phyloP scores from a whole-genome alignment of 352 stramenopile species.

The Phytophthora chlamydospora region DNA sequence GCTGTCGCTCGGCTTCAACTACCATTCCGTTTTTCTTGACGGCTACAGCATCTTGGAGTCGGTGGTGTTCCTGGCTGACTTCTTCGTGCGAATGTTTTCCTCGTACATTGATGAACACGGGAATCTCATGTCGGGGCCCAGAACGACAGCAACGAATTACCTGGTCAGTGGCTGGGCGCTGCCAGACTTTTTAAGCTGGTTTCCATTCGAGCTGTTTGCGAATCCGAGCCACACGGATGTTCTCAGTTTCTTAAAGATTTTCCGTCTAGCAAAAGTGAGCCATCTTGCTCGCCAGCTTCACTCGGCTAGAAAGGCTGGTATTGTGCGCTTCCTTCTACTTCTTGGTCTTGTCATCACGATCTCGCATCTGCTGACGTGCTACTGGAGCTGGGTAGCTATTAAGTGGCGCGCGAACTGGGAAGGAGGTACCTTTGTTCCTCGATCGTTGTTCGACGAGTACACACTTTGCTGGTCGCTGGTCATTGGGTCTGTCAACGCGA shows the following conservation, averaged over 20 bases:
- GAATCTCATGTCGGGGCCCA: slow-evolving; percentile 45
- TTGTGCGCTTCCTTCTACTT: slow-evolving; percentile 51
- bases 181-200: slow-evolving; percentile 63
- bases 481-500: slow-evolving; percentile 63
- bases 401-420: slow-evolving; percentile 42
- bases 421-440: slow-evolving; percentile 22
- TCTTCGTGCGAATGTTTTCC: slow-evolving; percentile 52
- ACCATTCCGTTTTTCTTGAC: slow-evolving; percentile 20
- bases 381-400: slow-evolving; percentile 54
- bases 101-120: slow-evolving; percentile 51
- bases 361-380: slow-evolving; percentile 54
- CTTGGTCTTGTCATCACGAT: slow-evolving; percentile 53
- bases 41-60: slow-evolving; percentile 39
- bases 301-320: slow-evolving; percentile 58
- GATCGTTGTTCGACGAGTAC: slow-evolving; percentile 39
- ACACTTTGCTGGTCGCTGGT: slow-evolving; percentile 53
- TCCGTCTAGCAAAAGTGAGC: slow-evolving; percentile 63
- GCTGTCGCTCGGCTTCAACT: slow-evolving; percentile 51
- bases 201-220: slow-evolving; percentile 56
- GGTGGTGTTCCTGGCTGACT: slow-evolving; percentile 49
- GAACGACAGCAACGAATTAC: slow-evolving; percentile 47
- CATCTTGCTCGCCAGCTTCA: slow-evolving; percentile 50
- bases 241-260: slow-evolving; percentile 56
- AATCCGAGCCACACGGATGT: slow-evolving; percentile 32
- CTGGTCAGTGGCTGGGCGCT: slow-evolving; percentile 51